These are phyloP conservation scores for Athelia psychrophila DNA, from an alignment of 1,284 basidiomycete species.

Conservation along the genomic window DNA sequence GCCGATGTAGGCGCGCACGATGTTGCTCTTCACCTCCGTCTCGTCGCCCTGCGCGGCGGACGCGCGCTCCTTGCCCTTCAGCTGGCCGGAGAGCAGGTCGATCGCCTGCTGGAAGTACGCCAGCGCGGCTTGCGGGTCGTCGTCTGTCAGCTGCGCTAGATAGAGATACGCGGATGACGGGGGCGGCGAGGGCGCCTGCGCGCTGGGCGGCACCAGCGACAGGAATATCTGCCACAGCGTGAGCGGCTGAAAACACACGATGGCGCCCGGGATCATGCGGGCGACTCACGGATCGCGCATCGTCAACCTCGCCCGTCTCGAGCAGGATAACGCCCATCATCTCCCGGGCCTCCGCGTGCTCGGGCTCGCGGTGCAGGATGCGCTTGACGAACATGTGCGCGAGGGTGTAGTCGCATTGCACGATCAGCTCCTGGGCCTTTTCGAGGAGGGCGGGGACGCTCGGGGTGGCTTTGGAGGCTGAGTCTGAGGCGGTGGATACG, in stretches of 20 bases:
- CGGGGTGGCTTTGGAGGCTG: conserved; percentile 28
- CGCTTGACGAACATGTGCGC: conserved; percentile 73
- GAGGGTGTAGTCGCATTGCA: conserved; percentile 83
- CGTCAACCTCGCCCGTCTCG: conserved; percentile 74
- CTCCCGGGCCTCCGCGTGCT: conserved; percentile 73
- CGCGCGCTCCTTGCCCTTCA: conserved; percentile 70
- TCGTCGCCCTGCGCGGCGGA: conserved; percentile 45
- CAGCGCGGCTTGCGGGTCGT: conserved; percentile 77
- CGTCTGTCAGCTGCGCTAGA: conserved; percentile 82
- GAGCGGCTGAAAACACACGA: no score
- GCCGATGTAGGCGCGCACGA: conserved; percentile 82
- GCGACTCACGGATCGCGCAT: conserved; percentile 64
- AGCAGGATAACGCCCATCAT: conserved; percentile 76
- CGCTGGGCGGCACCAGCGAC: conserved; percentile 58
- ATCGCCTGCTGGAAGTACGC: conserved; percentile 81
- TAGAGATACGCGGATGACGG: conserved; percentile 87
- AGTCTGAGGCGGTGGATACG: conserved; percentile 22
- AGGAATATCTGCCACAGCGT: conserved; percentile 54
- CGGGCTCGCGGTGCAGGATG: conserved; percentile 64
- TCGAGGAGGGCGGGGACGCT: conserved; percentile 55
- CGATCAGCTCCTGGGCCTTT: conserved; percentile 76
- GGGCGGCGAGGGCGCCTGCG: conserved; percentile 54
- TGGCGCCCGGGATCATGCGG: conserved; percentile 4
- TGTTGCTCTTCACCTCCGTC: conserved; percentile 66
- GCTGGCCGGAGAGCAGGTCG: conserved; percentile 65